Evolutionary conservation across 768 basidiomycete species (phyloP).

Genomic region (Lactifluus echinatus): DNA sequence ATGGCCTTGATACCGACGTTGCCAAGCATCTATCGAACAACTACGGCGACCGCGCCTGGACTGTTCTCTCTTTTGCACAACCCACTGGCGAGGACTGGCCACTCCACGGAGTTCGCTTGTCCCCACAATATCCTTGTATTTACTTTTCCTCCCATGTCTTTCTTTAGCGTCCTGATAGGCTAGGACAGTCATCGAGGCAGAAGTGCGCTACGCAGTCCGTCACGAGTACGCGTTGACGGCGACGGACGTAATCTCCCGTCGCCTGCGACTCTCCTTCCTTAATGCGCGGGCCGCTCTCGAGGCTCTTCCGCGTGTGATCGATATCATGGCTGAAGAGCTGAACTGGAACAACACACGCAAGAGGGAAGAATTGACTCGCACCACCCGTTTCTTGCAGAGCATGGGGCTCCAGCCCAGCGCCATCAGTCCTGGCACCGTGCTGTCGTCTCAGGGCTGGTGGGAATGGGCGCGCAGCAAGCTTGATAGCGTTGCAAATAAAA

Average conservation of each 20-base stretch:
- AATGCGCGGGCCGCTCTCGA: slow-evolving; percentile 80
- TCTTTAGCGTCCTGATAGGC: background rate
- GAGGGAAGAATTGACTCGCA: slow-evolving; percentile 46
- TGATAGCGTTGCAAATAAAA: background rate
- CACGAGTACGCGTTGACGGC: slow-evolving; percentile 93
- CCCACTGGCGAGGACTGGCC: slow-evolving; percentile 78
- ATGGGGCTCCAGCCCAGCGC: slow-evolving; percentile 67
- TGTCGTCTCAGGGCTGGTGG: slow-evolving; percentile 6
- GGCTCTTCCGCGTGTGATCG: slow-evolving; percentile 78
- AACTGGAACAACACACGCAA: slow-evolving; percentile 61
- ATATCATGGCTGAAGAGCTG: slow-evolving; percentile 84
- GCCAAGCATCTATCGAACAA: slow-evolving; percentile 89
- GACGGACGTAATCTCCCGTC: slow-evolving; percentile 85
- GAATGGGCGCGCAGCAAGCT: slow-evolving; percentile 6
- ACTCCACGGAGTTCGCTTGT: slow-evolving; percentile 71
- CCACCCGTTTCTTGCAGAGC: slow-evolving; percentile 60
- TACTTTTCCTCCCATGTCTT: background rate
- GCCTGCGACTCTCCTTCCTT: slow-evolving; percentile 90
- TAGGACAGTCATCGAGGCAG: slow-evolving; percentile 73
- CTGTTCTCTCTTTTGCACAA: slow-evolving; percentile 72
- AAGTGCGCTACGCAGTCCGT: slow-evolving; percentile 80
- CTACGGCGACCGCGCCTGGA: slow-evolving; percentile 97
- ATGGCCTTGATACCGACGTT: slow-evolving; percentile 84
- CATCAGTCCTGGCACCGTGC: background rate
- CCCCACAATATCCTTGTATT: slow-evolving; percentile 68